phyloP scores from a whole-genome alignment of 208 protist species.

The Trypanosoma mega region DNA sequence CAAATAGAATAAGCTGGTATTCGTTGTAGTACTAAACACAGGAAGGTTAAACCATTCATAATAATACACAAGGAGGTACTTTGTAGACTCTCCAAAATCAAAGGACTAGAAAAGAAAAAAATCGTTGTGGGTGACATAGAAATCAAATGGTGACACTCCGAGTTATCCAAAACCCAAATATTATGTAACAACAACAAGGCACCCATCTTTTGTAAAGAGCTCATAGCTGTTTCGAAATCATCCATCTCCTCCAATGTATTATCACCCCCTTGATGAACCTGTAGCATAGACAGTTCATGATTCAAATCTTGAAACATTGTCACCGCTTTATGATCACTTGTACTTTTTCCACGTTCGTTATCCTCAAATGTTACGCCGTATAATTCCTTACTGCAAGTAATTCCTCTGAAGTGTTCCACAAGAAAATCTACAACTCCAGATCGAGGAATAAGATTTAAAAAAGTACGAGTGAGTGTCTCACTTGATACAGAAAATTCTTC shows the following conservation, averaged over 20 bases:
- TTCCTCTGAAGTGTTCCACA: neutral
- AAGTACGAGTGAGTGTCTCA: neutral
- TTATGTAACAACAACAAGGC: slow-evolving; percentile 23
- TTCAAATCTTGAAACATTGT: slow-evolving; percentile 18
- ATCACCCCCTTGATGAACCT: slow-evolving; percentile 21
- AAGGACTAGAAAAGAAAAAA: slow-evolving; percentile 19
- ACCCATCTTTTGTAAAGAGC: slow-evolving; percentile 21
- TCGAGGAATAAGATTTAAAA: slow-evolving; percentile 6
- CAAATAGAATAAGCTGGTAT: slow-evolving; percentile 17
- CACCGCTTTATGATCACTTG: slow-evolving; percentile 9
- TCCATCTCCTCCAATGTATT: neutral
- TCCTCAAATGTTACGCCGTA: slow-evolving; percentile 25
- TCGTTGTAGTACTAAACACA: slow-evolving; percentile 15
- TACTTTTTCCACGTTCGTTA: slow-evolving; percentile 19
- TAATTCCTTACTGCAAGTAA: slow-evolving; percentile 16
- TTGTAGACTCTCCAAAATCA: slow-evolving; percentile 22
- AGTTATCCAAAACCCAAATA: slow-evolving; percentile 4
- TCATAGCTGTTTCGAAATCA: neutral
- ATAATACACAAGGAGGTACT: slow-evolving; percentile 17
- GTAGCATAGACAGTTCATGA: slow-evolving; percentile 15
- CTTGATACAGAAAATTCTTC: neutral
- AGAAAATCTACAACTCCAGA: slow-evolving; percentile 5
- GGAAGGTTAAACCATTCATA: slow-evolving; percentile 25
- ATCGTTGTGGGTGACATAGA: slow-evolving; percentile 20
- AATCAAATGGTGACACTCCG: slow-evolving; percentile 2